Conservation (phyloP, 2,329 filamentous ascomycete species). For the Drechslerella coelobrocha region DNA sequence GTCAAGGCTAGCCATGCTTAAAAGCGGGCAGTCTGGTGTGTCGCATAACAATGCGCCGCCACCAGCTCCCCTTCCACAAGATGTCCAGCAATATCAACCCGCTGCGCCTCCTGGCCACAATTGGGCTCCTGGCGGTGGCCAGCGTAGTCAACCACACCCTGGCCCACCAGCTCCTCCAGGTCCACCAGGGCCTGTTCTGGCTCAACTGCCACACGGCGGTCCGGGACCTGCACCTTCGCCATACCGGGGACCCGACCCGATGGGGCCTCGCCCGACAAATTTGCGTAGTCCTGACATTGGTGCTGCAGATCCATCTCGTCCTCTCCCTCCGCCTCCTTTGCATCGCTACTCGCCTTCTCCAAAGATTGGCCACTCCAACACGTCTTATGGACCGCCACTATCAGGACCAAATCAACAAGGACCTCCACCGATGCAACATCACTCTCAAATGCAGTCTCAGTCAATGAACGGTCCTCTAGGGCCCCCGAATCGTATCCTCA, state of each 20-base stretch:
- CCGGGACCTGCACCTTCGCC: slow-evolving; percentile 53
- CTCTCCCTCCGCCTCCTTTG: slow-evolving; percentile 60
- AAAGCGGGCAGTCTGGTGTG: slow-evolving; percentile 77
- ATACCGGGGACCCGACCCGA: slow-evolving; percentile 56
- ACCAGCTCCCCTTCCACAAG: slow-evolving; percentile 68
- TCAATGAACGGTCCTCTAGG: slow-evolving; percentile 62
- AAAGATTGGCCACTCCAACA: slow-evolving; percentile 50
- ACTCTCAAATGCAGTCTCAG: slow-evolving; percentile 59
- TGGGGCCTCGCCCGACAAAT: slow-evolving; percentile 54
- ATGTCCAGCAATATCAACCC: slow-evolving; percentile 91
- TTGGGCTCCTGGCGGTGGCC: slow-evolving; percentile 73
- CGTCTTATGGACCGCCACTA: slow-evolving; percentile 64
- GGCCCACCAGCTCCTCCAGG: slow-evolving; percentile 57
- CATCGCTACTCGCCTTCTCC: slow-evolving; percentile 54
- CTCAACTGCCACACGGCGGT: slow-evolving; percentile 58
- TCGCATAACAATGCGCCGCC: slow-evolving; percentile 77
- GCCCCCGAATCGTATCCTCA: slow-evolving; percentile 60
- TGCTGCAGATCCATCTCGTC: slow-evolving; percentile 55
- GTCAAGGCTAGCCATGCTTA: slow-evolving; percentile 85
- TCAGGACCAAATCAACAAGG: slow-evolving; percentile 58
- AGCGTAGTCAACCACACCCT: slow-evolving; percentile 68
- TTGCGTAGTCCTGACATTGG: slow-evolving; percentile 52
- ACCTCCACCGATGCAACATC: slow-evolving; percentile 59
- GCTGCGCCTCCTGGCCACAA: slow-evolving; percentile 73
- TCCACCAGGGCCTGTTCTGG: slow-evolving; percentile 58